A percentile compares a stretch with the other conserved stretches of the same genome.
These are phyloP conservation scores for Colletotrichum shisoi DNA, from an alignment of 2,329 filamentous ascomycete species.

Conservation along the genomic window DNA sequence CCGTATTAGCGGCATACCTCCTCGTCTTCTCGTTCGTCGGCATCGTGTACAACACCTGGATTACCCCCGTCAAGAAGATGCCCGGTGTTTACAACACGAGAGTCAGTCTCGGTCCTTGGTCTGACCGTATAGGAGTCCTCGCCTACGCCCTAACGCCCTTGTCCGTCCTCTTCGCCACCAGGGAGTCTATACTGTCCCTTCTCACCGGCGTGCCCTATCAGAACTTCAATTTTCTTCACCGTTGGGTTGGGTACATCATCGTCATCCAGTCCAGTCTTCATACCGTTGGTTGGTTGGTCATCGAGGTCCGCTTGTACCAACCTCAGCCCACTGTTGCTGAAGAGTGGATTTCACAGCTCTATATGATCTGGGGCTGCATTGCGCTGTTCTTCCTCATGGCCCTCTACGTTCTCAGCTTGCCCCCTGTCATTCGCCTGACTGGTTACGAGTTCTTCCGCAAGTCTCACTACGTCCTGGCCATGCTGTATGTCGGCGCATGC, in stretches of 20 bases:
- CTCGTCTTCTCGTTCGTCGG: constrained; percentile 74
- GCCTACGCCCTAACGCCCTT: constrained; percentile 79
- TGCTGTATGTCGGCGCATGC: constrained; percentile 77
- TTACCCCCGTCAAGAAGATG: constrained; percentile 69
- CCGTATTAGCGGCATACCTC: constrained; percentile 67
- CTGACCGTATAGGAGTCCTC: constrained; percentile 73
- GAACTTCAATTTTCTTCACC: constrained; percentile 79
- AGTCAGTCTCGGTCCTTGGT: constrained; percentile 70
- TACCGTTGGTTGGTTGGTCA: constrained; percentile 73
- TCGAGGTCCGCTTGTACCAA: constrained; percentile 73
- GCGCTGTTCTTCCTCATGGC: constrained; percentile 71
- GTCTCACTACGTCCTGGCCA: constrained; percentile 74
- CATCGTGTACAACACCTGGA: constrained; percentile 72
- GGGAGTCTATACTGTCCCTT: constrained; percentile 74
- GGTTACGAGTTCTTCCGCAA: constrained; percentile 83
- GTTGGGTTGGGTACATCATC: constrained; percentile 78
- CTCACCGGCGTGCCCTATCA: constrained; percentile 79
- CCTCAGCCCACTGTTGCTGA: constrained; percentile 69
- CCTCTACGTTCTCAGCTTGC: constrained; percentile 66
- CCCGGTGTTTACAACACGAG: constrained; percentile 69
- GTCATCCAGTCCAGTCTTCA: constrained; percentile 72
- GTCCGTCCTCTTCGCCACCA: constrained; percentile 70
- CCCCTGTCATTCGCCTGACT: constrained; percentile 66
- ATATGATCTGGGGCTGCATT: constrained; percentile 77
- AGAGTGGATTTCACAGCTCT: constrained; percentile 68